Percentiles rank a stretch among this genome's conserved stretches.
phyloP scores from a whole-genome alignment of 179 eudicot genomes.

The Gypsophila paniculata region DNA sequence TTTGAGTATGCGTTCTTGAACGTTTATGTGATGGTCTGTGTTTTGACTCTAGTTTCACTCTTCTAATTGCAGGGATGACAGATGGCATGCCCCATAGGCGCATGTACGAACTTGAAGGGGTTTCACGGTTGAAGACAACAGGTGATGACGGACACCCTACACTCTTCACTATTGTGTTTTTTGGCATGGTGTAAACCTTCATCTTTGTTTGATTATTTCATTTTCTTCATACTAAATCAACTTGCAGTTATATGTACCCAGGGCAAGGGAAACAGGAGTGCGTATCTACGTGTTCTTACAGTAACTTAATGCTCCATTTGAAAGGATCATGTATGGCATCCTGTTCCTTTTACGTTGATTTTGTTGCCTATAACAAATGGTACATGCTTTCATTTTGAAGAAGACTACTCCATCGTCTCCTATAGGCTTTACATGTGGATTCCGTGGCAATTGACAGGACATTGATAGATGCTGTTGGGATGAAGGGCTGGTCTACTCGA shows the following conservation, averaged over 20 bases:
- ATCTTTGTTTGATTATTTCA: not conserved
- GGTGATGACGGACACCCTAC: not conserved
- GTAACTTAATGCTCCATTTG: slow-evolving; percentile 42
- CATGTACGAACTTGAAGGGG: slow-evolving; percentile 71
- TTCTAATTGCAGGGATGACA: slow-evolving; percentile 47
- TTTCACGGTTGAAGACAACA: slow-evolving; percentile 52
- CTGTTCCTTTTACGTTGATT: not conserved
- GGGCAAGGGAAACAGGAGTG: slow-evolving; percentile 48
- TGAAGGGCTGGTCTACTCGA: slow-evolving; percentile 60
- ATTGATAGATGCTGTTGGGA: slow-evolving; percentile 41
- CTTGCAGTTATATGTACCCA: slow-evolving; percentile 22
- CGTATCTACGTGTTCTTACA: slow-evolving; percentile 44
- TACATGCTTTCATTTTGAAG: not conserved
- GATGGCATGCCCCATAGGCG: slow-evolving; percentile 63
- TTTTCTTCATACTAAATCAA: slow-evolving; percentile 2
- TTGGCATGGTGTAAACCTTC: not conserved
- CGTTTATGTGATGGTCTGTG: not conserved
- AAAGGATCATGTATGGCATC: slow-evolving; percentile 43
- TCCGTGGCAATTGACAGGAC: slow-evolving; percentile 34
- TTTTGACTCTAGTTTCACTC: not conserved
- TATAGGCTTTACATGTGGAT: not conserved
- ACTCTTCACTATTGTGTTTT: not conserved
- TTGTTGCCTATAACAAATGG: not conserved
- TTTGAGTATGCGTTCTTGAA: not conserved
- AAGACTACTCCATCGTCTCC: not conserved